Conservation (phyloP, 2,329 filamentous ascomycete species). For the Cladosporium sp. region DNA sequence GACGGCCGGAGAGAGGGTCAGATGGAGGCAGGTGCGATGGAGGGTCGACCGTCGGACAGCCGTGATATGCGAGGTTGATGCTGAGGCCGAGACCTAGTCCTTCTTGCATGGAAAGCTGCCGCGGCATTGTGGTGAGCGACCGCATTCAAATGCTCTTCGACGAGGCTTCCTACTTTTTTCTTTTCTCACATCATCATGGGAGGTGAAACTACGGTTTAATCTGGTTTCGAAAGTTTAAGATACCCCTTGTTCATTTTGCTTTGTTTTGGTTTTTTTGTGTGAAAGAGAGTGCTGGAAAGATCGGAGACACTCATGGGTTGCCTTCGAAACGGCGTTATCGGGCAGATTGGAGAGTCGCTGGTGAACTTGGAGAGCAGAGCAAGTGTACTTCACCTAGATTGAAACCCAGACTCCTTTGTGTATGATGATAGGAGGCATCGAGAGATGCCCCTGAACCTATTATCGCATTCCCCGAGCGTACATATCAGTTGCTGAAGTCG, state of each 20-base stretch:
- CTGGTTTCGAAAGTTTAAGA: constrained; percentile 9
- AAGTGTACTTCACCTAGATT: not conserved
- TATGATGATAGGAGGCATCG: not conserved
- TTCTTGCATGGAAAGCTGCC: no score
- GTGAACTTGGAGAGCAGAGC: not conserved
- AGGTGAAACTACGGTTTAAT: constrained; percentile 1
- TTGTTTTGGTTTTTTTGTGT: not conserved
- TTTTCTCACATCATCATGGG: constrained; percentile 1
- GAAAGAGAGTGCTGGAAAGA: not conserved
- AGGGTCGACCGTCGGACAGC: constrained; percentile 16
- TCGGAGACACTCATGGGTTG: not conserved
- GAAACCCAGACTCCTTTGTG: not conserved
- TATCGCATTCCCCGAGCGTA: no score
- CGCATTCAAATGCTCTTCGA: no score
- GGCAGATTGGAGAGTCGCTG: not conserved
- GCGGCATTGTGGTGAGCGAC: no score
- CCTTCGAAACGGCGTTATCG: not conserved
- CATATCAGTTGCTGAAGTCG: no score
- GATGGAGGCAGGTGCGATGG: constrained; percentile 19
- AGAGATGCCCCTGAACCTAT: no score
- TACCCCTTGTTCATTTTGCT: constrained; percentile 9
- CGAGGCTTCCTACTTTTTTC: not conserved
- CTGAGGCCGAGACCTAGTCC: not conserved
- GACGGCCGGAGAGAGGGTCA: constrained; percentile 21
- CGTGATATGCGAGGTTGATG: not conserved